A percentile compares a stretch with the other conserved stretches of the same genome.
Evolutionary conservation across 2,329 filamentous ascomycete species (phyloP).

Genomic region (Xylaria sp.): DNA sequence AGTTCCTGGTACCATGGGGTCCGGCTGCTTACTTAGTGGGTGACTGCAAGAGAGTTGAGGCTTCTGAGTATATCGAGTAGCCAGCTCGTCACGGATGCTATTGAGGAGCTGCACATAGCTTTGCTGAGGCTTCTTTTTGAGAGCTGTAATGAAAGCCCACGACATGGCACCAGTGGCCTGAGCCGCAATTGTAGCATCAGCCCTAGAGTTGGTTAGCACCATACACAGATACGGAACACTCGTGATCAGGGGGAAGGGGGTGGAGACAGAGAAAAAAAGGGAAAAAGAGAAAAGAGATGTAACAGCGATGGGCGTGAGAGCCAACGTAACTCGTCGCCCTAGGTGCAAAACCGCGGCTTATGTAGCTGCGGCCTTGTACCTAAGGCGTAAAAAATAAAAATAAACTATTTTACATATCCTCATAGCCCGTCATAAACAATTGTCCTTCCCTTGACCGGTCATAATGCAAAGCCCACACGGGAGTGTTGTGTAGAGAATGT

Average conservation of each 20-base stretch:
- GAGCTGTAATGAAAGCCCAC: slow-evolving; percentile 91
- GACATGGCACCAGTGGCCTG: slow-evolving; percentile 98
- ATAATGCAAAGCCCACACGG: slow-evolving; percentile 28
- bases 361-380: slow-evolving; percentile 52
- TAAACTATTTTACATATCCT: slow-evolving; percentile 43
- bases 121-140: slow-evolving; percentile 94
- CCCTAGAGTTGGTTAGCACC: slow-evolving; percentile 55
- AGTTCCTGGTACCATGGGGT: slow-evolving; percentile 18
- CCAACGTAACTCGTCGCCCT: slow-evolving; percentile 61
- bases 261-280: background rate
- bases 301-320: slow-evolving; percentile 21
- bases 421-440: slow-evolving; percentile 16
- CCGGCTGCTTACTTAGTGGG: slow-evolving; percentile 78
- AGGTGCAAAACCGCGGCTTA: slow-evolving; percentile 55
- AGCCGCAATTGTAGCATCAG: slow-evolving; percentile 87
- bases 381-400: slow-evolving; percentile 53
- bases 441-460: slow-evolving; percentile 24
- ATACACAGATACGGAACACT: background rate
- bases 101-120: slow-evolving; percentile 96
- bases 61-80: slow-evolving; percentile 90
- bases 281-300: background rate
- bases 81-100: slow-evolving; percentile 89
- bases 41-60: slow-evolving; percentile 97
- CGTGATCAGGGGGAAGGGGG: background rate
- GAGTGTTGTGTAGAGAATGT: slow-evolving; percentile 18